Percentiles rank a stretch among this genome's conserved stretches.
Evolutionary conservation across 2,329 filamentous ascomycete genomes (phyloP).

Genomic region (Colletotrichum theobromicola): DNA sequence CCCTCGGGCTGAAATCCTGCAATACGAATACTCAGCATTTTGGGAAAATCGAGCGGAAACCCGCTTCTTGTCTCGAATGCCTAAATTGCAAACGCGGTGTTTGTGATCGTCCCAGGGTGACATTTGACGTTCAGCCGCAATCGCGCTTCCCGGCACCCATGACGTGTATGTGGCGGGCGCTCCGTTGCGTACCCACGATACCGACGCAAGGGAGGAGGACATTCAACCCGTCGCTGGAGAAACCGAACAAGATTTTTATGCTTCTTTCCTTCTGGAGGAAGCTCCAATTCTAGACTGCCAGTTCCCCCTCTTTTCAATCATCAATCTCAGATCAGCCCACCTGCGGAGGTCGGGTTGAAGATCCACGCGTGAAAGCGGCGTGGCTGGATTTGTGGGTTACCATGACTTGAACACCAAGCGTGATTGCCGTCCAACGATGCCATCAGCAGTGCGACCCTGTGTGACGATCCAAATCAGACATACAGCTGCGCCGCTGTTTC

Average conservation of each 20-base stretch:
- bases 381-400: neutral
- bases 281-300: neutral
- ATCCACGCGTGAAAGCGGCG: neutral
- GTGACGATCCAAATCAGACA: slow-evolving; percentile 13
- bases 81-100: neutral
- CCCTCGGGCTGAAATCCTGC: neutral
- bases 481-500: neutral
- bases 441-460: neutral
- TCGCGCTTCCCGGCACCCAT: neutral
- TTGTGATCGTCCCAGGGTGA: neutral
- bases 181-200: neutral
- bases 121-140: neutral
- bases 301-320: neutral
- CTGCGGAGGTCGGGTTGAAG: neutral
- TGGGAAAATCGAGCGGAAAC: neutral
- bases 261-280: neutral
- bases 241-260: neutral
- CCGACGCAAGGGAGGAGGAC: neutral
- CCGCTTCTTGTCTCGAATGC: neutral
- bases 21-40: neutral
- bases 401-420: neutral
- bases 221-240: neutral
- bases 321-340: neutral
- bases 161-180: neutral
- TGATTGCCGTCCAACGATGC: neutral